Conservation (phyloP, 352 stramenopile genomes). For the Phytophthora sansomeana region DNA sequence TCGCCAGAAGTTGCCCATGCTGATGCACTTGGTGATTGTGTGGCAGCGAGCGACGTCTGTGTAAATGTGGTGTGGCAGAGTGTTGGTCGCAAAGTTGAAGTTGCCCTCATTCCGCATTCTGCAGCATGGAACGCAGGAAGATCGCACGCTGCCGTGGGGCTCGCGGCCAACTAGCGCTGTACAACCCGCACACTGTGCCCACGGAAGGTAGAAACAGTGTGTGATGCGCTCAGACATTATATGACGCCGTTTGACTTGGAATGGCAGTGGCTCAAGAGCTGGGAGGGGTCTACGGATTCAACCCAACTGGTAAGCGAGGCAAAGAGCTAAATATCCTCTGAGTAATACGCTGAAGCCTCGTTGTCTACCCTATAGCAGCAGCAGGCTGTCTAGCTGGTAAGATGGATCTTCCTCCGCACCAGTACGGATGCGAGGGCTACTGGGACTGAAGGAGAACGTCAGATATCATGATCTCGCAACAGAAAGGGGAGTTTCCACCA, state of each 20-base stretch:
- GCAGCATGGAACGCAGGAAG: slow-evolving; percentile 31
- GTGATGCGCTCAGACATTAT: neutral
- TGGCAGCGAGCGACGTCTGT: slow-evolving; percentile 2
- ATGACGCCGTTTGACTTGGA: neutral
- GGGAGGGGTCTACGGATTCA: slow-evolving; percentile 59
- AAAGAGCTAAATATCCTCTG: neutral
- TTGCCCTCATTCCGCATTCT: slow-evolving; percentile 27
- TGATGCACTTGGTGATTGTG: neutral
- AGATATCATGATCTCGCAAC: slow-evolving; percentile 86
- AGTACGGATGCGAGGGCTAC: neutral
- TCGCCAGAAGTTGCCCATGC: slow-evolving; percentile 65
- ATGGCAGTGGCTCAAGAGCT: slow-evolving; percentile 63
- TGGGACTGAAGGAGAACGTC: slow-evolving; percentile 1
- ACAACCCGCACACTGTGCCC: slow-evolving; percentile 62
- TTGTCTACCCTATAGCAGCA: slow-evolving; percentile 38
- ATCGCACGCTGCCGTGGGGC: slow-evolving; percentile 54
- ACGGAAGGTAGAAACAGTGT: slow-evolving; percentile 41
- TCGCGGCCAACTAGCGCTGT: slow-evolving; percentile 58
- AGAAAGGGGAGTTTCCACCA: slow-evolving; percentile 68
- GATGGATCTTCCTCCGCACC: neutral
- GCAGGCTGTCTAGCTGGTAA: slow-evolving; percentile 63
- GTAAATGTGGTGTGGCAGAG: slow-evolving; percentile 35
- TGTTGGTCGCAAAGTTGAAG: slow-evolving; percentile 52
- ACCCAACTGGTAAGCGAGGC: slow-evolving; percentile 43
- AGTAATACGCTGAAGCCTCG: neutral